Evolutionary conservation across 345 rosid genomes (phyloP).

Genomic region (Brassica juncea): DNA sequence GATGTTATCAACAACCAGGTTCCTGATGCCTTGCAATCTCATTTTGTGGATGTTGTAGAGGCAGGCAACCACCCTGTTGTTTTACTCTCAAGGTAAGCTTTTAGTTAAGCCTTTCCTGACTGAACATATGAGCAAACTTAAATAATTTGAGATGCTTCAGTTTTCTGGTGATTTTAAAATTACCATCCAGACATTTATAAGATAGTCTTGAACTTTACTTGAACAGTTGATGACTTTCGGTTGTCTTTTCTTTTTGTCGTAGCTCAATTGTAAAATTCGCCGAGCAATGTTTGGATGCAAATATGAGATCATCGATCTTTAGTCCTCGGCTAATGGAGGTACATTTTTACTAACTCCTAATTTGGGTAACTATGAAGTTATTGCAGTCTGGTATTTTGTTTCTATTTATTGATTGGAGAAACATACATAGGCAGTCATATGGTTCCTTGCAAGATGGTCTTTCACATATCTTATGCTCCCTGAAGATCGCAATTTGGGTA

Average conservation of each 20-base stretch:
- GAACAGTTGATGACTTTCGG: conserved; percentile 7
- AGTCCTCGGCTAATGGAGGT: conserved; percentile 99
- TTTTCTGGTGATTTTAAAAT: conserved; percentile 11
- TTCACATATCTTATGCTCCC: conserved; percentile 76
- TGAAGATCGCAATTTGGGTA: conserved; percentile 57
- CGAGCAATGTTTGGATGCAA: conserved; percentile 77
- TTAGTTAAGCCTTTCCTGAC: conserved; percentile 25
- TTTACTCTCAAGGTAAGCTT: conserved; percentile 65
- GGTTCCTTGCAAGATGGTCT: conserved; percentile 99
- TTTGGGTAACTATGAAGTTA: conserved; percentile 1
- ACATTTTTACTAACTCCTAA: conserved; percentile 19
- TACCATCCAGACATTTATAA: conserved; percentile 5
- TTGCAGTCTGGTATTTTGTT: conserved; percentile 13
- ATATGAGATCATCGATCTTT: conserved; percentile 66
- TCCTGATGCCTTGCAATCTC: conserved; percentile 74
- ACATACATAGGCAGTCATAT: conserved; percentile 73
- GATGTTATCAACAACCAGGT: conserved; percentile 54
- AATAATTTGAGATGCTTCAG: too few species aligned
- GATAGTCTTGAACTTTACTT: conserved; percentile 18
- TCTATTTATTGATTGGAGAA: conserved; percentile 26
- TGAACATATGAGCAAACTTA: neutral
- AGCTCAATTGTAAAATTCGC: conserved; percentile 79
- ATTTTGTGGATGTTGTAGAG: conserved; percentile 60
- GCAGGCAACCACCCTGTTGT: conserved; percentile 79
- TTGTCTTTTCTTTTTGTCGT: conserved; percentile 32